Conservation (phyloP, 495 filamentous ascomycete genomes). For the Neurospora sp. region DNA sequence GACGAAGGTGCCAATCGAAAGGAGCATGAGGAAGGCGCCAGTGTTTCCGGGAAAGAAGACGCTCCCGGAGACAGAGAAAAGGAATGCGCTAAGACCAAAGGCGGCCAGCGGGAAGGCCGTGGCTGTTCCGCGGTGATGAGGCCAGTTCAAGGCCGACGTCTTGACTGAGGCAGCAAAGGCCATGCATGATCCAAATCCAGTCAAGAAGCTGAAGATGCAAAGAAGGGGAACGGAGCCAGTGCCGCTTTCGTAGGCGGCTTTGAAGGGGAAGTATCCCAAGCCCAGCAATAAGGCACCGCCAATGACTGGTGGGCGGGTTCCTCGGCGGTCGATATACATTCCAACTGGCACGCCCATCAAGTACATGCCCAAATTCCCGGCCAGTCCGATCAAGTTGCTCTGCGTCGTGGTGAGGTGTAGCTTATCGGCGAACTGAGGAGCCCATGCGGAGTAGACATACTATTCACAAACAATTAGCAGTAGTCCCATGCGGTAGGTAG, state of each 20-base stretch:
- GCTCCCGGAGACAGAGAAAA: conserved; percentile 73
- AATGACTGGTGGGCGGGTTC: conserved; percentile 67
- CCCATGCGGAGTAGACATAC: conserved; percentile 99
- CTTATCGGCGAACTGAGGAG: conserved; percentile 80
- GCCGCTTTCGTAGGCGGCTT: conserved; percentile 49
- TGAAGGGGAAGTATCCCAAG: conserved; percentile 73
- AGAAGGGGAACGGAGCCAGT: conserved; percentile 59
- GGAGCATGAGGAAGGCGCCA: conserved; percentile 63
- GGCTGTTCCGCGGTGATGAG: conserved; percentile 80
- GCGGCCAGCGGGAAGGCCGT: conserved; percentile 87
- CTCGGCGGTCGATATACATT: conserved; percentile 73
- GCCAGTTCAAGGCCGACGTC: conserved; percentile 84
- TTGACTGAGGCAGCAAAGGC: conserved; percentile 84
- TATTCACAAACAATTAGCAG: conserved; percentile 19
- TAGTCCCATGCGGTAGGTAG: not conserved
- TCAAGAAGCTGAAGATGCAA: conserved; percentile 74
- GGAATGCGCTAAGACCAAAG: conserved; percentile 92
- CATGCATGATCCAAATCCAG: conserved; percentile 77
- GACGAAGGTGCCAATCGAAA: conserved; percentile 69
- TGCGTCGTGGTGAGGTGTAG: conserved; percentile 82
- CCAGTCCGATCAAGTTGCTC: conserved; percentile 78
- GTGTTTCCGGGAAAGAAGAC: conserved; percentile 79
- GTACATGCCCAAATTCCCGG: conserved; percentile 97
- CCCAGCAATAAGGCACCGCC: conserved; percentile 61
- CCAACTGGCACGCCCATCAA: conserved; percentile 82